phyloP scores from a whole-genome alignment of 805 yeast genomes.

The Wickerhamomyces mucosus region DNA sequence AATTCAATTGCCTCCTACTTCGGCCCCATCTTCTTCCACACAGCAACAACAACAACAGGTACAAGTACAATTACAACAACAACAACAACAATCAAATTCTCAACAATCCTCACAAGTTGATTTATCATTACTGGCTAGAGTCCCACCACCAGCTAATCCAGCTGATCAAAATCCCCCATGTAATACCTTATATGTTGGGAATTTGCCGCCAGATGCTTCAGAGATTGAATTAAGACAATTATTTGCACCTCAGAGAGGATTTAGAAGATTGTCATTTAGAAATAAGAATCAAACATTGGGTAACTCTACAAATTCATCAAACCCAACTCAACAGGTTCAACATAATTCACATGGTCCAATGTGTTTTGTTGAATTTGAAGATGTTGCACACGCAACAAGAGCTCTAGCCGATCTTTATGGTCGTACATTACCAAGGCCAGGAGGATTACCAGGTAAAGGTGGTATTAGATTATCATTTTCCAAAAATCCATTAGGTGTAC shows the following conservation, averaged over 20 bases:
- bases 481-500: slow-evolving; percentile 93
- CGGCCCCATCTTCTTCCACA: slow-evolving; percentile 6
- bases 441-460: slow-evolving; percentile 66
- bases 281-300: slow-evolving; percentile 49
- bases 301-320: slow-evolving; percentile 9
- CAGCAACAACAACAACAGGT: slow-evolving; percentile 3
- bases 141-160: slow-evolving; percentile 92
- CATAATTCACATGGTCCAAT: slow-evolving; percentile 74
- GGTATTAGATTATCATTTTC: slow-evolving; percentile 92
- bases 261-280: slow-evolving; percentile 84
- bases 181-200: slow-evolving; percentile 93
- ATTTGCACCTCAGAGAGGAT: slow-evolving; percentile 85
- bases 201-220: slow-evolving; percentile 93
- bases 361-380: slow-evolving; percentile 99
- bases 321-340: slow-evolving; percentile 20
- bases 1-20: slow-evolving; percentile 1
- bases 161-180: slow-evolving; percentile 99
- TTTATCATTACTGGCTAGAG: slow-evolving; percentile 63
- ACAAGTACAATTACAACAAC: slow-evolving; percentile 4
- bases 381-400: slow-evolving; percentile 84
- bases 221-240: slow-evolving; percentile 85
- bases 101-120: slow-evolving; percentile 37
- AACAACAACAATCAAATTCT: slow-evolving; percentile 3
- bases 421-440: slow-evolving; percentile 75
- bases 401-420: slow-evolving; percentile 94